Evolutionary conservation across 2,329 filamentous ascomycete species (phyloP).

Genomic region (Knoxdaviesia capensis): DNA sequence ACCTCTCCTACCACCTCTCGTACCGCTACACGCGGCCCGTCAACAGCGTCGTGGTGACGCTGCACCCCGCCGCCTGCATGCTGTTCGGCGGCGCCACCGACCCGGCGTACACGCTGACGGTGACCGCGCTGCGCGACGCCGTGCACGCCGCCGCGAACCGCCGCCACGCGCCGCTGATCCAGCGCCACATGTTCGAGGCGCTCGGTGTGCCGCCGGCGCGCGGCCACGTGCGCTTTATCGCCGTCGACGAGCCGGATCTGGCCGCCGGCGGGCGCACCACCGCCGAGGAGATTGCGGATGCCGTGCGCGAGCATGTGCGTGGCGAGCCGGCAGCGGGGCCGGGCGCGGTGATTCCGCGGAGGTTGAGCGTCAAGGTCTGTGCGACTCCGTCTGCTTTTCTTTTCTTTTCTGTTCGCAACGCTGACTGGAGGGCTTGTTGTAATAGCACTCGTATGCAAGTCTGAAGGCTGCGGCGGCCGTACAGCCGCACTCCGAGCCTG

Average conservation of each 20-base stretch:
- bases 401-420: too few relatives aligned
- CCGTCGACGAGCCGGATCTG: constrained; percentile 50
- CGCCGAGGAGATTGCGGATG: constrained; percentile 42
- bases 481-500: too few relatives aligned
- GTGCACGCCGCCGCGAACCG: constrained; percentile 60
- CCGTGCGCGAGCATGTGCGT: constrained; percentile 15
- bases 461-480: too few relatives aligned
- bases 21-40: constrained; percentile 56
- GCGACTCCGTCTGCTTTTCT: too few relatives aligned
- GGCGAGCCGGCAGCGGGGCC: too few relatives aligned
- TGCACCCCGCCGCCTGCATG: constrained; percentile 59
- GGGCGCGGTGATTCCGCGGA: too few relatives aligned
- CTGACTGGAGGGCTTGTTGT: too few relatives aligned
- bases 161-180: constrained; percentile 58
- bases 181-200: constrained; percentile 52
- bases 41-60: constrained; percentile 50
- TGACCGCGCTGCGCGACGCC: constrained; percentile 48
- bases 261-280: constrained; percentile 53
- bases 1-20: constrained; percentile 53
- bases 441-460: too few relatives aligned
- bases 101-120: constrained; percentile 58
- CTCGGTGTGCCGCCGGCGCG: constrained; percentile 45
- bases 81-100: constrained; percentile 57
- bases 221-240: constrained; percentile 53
- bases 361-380: constrained; percentile 15